A percentile compares a stretch with the other conserved stretches of the same genome.
Conservation (phyloP, 1,284 basidiomycete genomes). For the Heterobasidion parviporum region DNA sequence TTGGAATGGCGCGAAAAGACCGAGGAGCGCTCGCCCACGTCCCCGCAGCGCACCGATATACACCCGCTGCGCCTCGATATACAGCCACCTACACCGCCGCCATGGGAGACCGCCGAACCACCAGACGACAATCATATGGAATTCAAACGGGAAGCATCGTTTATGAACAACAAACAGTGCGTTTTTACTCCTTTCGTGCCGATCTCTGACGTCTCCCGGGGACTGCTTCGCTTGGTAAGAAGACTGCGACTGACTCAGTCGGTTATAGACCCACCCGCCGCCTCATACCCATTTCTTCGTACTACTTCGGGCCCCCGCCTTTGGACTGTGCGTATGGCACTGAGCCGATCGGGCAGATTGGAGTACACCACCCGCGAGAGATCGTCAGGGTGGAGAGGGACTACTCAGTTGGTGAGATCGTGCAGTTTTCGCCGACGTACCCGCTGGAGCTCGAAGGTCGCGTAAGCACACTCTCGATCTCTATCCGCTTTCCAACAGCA, state of each 20-base stretch:
- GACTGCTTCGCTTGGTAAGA: background rate
- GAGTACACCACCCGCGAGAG: conserved; percentile 78
- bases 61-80: conserved; percentile 25
- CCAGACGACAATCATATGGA: background rate
- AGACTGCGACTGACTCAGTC: background rate
- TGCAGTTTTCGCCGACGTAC: conserved; percentile 74
- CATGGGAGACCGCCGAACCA: conserved; percentile 51
- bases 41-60: conserved; percentile 10
- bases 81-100: conserved; percentile 41
- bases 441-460: conserved; percentile 79
- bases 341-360: conserved; percentile 69
- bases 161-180: background rate
- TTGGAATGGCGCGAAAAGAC: conserved; percentile 2
- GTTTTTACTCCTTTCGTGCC: background rate
- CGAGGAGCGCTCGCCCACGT: conserved; percentile 2
- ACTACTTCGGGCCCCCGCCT: conserved; percentile 76
- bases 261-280: conserved; percentile 27
- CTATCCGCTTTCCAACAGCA: background rate
- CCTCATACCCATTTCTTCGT: conserved; percentile 65
- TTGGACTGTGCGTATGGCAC: conserved; percentile 69
- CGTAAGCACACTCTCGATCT: conserved; percentile 35
- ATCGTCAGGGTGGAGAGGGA: conserved; percentile 78
- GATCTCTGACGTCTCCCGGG: conserved; percentile 7
- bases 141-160: background rate
- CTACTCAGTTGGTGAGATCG: conserved; percentile 72